Conservation (phyloP, 2,329 filamentous ascomycete genomes). For the Verticillium nonalfalfae region DNA sequence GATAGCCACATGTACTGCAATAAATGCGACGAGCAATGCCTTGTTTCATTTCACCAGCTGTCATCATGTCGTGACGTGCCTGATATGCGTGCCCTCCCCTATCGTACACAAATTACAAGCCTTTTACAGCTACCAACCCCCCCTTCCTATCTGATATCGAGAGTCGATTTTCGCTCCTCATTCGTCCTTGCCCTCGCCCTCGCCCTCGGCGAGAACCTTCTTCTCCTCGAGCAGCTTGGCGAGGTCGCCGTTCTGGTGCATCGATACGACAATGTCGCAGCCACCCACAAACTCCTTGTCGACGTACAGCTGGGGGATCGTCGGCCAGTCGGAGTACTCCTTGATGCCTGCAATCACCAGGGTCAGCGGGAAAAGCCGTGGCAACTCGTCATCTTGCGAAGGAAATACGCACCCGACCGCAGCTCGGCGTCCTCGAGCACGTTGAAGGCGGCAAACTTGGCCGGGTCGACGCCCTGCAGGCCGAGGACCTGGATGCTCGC, state of each 20-base stretch:
- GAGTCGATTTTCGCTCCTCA: constrained; percentile 8
- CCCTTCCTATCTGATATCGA: too few relatives aligned
- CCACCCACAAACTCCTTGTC: constrained; percentile 94
- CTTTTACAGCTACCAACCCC: too few relatives aligned
- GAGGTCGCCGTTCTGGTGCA: constrained; percentile 94
- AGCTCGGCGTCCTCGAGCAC: constrained; percentile 88
- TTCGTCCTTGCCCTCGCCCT: constrained; percentile 27
- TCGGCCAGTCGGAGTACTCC: constrained; percentile 98
- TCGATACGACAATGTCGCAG: constrained; percentile 93
- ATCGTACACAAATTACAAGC: neutral
- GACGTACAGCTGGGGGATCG: constrained; percentile 93
- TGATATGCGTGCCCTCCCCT: neutral
- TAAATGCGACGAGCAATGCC: neutral
- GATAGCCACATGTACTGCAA: neutral
- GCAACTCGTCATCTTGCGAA: neutral
- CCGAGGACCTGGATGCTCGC: constrained; percentile 93
- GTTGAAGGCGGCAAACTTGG: constrained; percentile 97
- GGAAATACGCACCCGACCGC: constrained; percentile 58
- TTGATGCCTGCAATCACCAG: constrained; percentile 69
- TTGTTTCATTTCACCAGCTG: neutral
- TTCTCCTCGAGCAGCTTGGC: constrained; percentile 91
- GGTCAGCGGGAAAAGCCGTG: too few relatives aligned
- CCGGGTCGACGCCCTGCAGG: constrained; percentile 88
- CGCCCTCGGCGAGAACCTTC: constrained; percentile 63
- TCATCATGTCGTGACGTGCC: neutral